These are phyloP conservation scores for Penicillium sp. DNA, from an alignment of 2,329 filamentous ascomycete genomes.

Conservation along the genomic window DNA sequence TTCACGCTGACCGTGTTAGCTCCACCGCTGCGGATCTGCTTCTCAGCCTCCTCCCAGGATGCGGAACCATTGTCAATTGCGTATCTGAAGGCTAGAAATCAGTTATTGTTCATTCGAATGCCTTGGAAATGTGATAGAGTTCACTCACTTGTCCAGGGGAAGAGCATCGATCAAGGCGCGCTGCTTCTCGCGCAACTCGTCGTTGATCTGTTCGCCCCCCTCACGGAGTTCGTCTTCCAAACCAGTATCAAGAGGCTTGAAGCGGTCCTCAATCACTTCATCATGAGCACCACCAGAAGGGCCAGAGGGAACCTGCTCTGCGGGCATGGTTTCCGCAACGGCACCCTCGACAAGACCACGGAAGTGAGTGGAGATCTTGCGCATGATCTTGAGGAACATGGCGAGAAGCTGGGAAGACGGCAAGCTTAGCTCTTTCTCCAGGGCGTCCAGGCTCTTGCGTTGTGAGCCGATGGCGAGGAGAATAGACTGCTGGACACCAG, in stretches of 20 bases:
- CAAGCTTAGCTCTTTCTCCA: slow-evolving; percentile 73
- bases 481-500: slow-evolving; percentile 78
- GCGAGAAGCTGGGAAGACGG: slow-evolving; percentile 75
- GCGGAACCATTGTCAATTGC: slow-evolving; percentile 46
- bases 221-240: slow-evolving; percentile 80
- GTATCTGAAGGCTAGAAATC: slow-evolving; percentile 39
- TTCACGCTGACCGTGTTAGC: slow-evolving; percentile 60
- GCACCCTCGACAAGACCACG: slow-evolving; percentile 68
- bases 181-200: slow-evolving; percentile 70
- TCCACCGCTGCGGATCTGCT: slow-evolving; percentile 61
- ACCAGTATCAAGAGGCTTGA: slow-evolving; percentile 63
- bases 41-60: slow-evolving; percentile 62
- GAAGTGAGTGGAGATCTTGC: slow-evolving; percentile 79
- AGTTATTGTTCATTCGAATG: slow-evolving; percentile 36
- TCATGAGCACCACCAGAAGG: slow-evolving; percentile 60
- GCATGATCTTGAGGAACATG: slow-evolving; percentile 95
- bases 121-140: background rate
- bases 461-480: slow-evolving; percentile 88
- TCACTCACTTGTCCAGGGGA: slow-evolving; percentile 73
- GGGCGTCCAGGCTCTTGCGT: slow-evolving; percentile 73
- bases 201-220: slow-evolving; percentile 69
- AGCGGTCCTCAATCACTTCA: slow-evolving; percentile 55
- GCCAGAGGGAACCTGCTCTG: slow-evolving; percentile 40
- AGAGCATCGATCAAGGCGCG: slow-evolving; percentile 84
- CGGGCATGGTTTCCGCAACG: slow-evolving; percentile 62